These are phyloP conservation scores for Biscutella laevigata DNA, from an alignment of 441 rosid species.

Conservation along the genomic window DNA sequence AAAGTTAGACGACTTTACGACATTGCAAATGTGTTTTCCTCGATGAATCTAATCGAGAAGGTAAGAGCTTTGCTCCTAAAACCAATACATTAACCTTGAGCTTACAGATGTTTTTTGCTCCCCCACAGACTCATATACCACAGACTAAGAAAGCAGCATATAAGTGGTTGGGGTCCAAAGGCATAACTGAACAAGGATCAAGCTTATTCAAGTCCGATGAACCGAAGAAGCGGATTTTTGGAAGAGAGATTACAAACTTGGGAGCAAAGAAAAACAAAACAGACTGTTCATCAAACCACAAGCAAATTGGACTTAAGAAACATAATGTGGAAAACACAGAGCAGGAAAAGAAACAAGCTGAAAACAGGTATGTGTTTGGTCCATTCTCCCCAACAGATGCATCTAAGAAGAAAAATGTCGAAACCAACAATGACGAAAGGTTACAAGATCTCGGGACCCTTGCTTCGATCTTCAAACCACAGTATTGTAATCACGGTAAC, in stretches of 20 bases:
- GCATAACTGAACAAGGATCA: slow-evolving; percentile 24
- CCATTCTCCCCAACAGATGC: slow-evolving; percentile 20
- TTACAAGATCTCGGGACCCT: slow-evolving; percentile 22
- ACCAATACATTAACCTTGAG: background rate
- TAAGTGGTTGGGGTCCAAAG: slow-evolving; percentile 60
- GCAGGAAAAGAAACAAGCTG: slow-evolving; percentile 12
- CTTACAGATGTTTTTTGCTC: background rate
- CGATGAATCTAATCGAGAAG: slow-evolving; percentile 86
- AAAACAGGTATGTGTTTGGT: slow-evolving; percentile 19
- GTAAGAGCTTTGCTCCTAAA: slow-evolving; percentile 26
- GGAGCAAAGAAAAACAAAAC: slow-evolving; percentile 41
- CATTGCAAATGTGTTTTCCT: too few species aligned
- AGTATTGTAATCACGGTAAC: slow-evolving; percentile 24
- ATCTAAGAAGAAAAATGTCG: slow-evolving; percentile 10
- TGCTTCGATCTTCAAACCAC: slow-evolving; percentile 20
- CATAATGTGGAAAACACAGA: slow-evolving; percentile 18
- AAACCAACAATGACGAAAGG: slow-evolving; percentile 2
- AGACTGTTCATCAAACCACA: slow-evolving; percentile 25
- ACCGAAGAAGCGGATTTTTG: slow-evolving; percentile 62
- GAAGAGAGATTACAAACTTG: slow-evolving; percentile 65
- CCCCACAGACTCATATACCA: slow-evolving; percentile 52
- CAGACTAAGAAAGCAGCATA: slow-evolving; percentile 78
- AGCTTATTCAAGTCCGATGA: slow-evolving; percentile 22
- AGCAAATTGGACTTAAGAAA: slow-evolving; percentile 4
- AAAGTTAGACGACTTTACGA: slow-evolving; percentile 88